Conservation (phyloP, 176 grass and related monocot species). For the Tuctoria greenei region DNA sequence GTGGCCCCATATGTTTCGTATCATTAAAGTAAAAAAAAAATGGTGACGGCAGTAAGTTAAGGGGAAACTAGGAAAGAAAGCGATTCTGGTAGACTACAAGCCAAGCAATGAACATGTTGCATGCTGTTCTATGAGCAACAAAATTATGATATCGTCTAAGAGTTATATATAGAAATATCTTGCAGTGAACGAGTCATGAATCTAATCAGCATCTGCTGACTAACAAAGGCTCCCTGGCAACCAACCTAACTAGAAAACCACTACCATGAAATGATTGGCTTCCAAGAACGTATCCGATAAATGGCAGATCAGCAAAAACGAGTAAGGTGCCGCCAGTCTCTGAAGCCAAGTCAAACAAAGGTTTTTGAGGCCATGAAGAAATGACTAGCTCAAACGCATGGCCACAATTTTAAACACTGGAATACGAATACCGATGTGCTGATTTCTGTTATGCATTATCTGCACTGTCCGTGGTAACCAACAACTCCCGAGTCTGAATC, state of each 20-base stretch:
- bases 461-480: not conserved
- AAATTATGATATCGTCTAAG: not conserved
- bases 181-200: conserved; percentile 12
- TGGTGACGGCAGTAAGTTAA: not conserved
- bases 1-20: not conserved
- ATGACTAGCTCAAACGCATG: not conserved
- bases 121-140: not conserved
- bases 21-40: not conserved
- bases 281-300: conserved; percentile 12
- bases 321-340: not conserved
- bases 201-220: conserved; percentile 1
- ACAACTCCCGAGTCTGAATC: too few species aligned
- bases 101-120: conserved; percentile 25
- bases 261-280: not conserved
- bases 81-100: conserved; percentile 10
- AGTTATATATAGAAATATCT: not conserved
- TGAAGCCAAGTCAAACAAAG: not conserved
- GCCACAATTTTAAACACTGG: too few species aligned
- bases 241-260: not conserved
- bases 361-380: not conserved
- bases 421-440: too few species aligned
- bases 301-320: conserved; percentile 18
- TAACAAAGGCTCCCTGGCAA: not conserved
- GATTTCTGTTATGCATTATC: not conserved
- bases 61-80: not conserved